Conservation (phyloP, 129 eudicot genomes). For the Glebionis coronaria region DNA sequence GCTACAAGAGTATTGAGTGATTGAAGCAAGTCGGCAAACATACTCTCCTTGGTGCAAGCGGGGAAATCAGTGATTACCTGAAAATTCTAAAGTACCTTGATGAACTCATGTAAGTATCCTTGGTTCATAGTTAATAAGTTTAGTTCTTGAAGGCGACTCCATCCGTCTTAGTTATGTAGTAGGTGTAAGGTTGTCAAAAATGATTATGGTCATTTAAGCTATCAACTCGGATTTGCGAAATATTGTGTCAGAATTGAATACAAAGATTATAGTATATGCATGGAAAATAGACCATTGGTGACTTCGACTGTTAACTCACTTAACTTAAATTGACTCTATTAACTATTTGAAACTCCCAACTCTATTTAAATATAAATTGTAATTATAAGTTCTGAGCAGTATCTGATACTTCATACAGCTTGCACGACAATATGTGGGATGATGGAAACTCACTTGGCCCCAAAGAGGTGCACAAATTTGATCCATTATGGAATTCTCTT, state of each 20-base stretch:
- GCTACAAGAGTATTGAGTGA: slow-evolving; percentile 80
- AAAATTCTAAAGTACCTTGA: slow-evolving; percentile 62
- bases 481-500: slow-evolving; percentile 87
- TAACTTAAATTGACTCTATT: no score
- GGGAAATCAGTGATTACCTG: slow-evolving; percentile 86
- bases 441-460: slow-evolving; percentile 93
- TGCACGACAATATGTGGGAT: slow-evolving; percentile 87
- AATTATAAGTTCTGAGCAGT: background rate
- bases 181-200: no score
- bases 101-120: slow-evolving; percentile 60
- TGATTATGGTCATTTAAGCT: no score
- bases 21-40: slow-evolving; percentile 75
- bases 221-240: no score
- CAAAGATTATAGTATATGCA: no score
- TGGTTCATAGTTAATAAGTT: background rate
- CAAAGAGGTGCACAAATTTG: slow-evolving; percentile 77
- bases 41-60: slow-evolving; percentile 85
- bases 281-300: no score
- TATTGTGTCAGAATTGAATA: no score
- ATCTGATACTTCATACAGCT: slow-evolving; percentile 31
- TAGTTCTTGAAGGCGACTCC: background rate
- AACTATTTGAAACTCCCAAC: no score
- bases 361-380: background rate
- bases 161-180: background rate
- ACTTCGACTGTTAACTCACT: no score